A percentile compares a stretch with the other conserved stretches of the same genome.
Evolutionary conservation across 805 yeast genomes (phyloP).

Genomic region (Suhomyces emberorum): DNA sequence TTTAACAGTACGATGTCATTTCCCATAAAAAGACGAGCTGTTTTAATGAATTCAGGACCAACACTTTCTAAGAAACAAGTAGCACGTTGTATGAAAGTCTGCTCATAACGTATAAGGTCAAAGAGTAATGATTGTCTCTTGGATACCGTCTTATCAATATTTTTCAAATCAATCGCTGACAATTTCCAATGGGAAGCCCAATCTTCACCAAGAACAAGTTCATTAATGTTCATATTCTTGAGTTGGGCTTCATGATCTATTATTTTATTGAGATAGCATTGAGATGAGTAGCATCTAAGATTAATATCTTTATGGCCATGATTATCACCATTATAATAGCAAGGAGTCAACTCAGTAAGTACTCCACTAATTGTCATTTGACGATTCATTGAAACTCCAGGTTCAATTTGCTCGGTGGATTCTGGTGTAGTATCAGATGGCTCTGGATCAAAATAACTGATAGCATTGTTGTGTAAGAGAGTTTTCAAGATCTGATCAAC

Average conservation of each 20-base stretch:
- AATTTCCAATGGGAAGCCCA: conserved; percentile 70
- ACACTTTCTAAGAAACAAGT: conserved; percentile 53
- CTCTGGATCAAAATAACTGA: conserved; percentile 12
- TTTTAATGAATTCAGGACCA: conserved; percentile 39
- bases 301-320: conserved; percentile 14
- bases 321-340: conserved; percentile 37
- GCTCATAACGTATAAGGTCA: conserved; percentile 71
- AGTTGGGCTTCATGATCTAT: conserved; percentile 24
- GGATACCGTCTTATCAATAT: conserved; percentile 50
- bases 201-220: conserved; percentile 38
- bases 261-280: conserved; percentile 29
- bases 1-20: conserved; percentile 24
- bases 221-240: conserved; percentile 17
- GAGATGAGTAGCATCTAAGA: conserved; percentile 30
- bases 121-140: conserved; percentile 71
- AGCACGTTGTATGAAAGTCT: conserved; percentile 64
- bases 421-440: neutral
- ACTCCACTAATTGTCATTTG: conserved; percentile 35
- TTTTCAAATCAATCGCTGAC: conserved; percentile 50
- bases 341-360: conserved; percentile 41
- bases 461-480: conserved; percentile 40
- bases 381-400: conserved; percentile 15
- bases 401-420: neutral
- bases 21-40: conserved; percentile 22
- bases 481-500: conserved; percentile 48